A percentile compares a stretch with the other conserved stretches of the same genome.
phyloP scores from a whole-genome alignment of 345 rosid genomes.

The Brassica rapa region DNA sequence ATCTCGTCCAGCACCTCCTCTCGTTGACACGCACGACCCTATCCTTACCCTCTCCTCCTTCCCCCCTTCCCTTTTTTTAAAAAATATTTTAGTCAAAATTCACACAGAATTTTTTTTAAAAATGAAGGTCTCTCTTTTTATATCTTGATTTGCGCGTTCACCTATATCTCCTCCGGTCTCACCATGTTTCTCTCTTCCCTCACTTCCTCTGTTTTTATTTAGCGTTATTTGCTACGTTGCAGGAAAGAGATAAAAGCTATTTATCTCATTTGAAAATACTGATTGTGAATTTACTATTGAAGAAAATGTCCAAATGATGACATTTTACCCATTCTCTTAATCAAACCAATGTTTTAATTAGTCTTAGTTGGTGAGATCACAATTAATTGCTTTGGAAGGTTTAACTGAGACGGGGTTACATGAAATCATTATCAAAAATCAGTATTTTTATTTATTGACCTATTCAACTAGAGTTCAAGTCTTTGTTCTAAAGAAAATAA shows the following conservation, averaged over 20 bases:
- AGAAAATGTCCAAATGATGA: not conserved
- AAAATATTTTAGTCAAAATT: not conserved
- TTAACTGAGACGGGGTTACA: no score
- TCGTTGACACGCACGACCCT: constrained; percentile 47
- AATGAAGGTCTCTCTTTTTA: not conserved
- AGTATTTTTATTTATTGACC: no score
- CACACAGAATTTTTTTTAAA: not conserved
- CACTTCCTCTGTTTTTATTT: constrained; percentile 34
- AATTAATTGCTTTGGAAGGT: not conserved
- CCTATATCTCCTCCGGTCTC: constrained; percentile 37
- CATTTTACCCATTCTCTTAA: not conserved
- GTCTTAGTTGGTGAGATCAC: not conserved
- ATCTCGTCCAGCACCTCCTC: constrained; percentile 41
- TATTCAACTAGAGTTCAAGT: no score
- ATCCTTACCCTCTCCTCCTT: constrained; percentile 28
- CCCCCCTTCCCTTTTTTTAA: not conserved
- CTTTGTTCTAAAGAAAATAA: no score
- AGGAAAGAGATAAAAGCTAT: not conserved
- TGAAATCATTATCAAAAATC: no score
- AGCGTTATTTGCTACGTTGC: not conserved
- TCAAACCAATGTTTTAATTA: not conserved
- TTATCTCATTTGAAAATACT: not conserved
- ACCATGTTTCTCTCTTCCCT: constrained; percentile 2
- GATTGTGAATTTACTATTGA: not conserved
- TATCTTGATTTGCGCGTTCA: not conserved